phyloP scores from a whole-genome alignment of 768 basidiomycete species.

The Boletus pseudo-olivaceus region DNA sequence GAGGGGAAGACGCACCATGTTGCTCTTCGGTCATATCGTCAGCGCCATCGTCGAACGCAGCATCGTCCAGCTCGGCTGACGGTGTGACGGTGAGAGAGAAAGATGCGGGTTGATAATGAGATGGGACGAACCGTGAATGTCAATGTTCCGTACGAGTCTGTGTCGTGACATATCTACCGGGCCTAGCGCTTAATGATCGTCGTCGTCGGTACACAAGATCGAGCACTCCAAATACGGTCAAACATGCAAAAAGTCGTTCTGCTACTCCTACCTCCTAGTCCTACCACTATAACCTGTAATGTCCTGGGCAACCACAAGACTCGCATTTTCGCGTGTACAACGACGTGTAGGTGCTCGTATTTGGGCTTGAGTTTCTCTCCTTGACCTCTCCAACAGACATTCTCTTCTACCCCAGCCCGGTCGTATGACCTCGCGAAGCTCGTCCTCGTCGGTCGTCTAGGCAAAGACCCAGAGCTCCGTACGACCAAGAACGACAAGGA shows the following conservation, averaged over 20 bases:
- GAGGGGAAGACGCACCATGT: constrained; percentile 49
- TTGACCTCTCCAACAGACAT: constrained; percentile 41
- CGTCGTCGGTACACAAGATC: background rate
- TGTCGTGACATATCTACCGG: constrained; percentile 72
- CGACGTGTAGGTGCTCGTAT: constrained; percentile 44
- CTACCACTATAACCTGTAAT: constrained; percentile 30
- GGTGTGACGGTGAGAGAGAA: background rate
- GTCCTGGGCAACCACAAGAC: constrained; percentile 48
- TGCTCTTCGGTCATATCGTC: constrained; percentile 82
- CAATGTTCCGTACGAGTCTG: constrained; percentile 81
- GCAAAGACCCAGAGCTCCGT: constrained; percentile 66
- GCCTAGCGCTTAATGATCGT: background rate
- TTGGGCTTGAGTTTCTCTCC: background rate
- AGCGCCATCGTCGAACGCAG: constrained; percentile 71
- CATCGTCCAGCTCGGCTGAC: constrained; percentile 86
- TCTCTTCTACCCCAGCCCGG: constrained; percentile 57
- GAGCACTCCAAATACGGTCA: constrained; percentile 16
- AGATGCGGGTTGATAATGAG: background rate
- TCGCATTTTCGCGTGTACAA: constrained; percentile 37
- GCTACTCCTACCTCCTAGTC: background rate
- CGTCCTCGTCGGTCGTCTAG: constrained; percentile 70
- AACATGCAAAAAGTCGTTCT: constrained; percentile 6
- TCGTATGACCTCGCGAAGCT: constrained; percentile 69
- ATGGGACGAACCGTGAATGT: constrained; percentile 57
- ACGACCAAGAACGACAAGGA: constrained; percentile 72